Percentiles rank a stretch among this genome's conserved stretches.
Evolutionary conservation across 768 basidiomycete species (phyloP).

Genomic region (Boletus sensibilis): DNA sequence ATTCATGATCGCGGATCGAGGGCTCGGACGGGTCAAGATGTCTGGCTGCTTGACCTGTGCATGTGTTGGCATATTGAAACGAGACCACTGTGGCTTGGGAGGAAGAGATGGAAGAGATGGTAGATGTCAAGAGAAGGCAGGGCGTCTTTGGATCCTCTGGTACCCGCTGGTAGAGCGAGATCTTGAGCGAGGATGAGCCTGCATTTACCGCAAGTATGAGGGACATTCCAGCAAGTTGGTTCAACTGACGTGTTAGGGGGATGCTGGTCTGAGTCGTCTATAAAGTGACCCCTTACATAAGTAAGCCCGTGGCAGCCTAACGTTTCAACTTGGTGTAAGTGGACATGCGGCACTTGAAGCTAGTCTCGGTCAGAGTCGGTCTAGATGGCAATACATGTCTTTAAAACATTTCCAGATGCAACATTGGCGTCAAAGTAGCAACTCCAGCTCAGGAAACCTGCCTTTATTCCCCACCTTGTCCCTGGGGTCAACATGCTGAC

Average conservation of each 20-base stretch:
- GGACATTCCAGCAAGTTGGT: conserved; percentile 13
- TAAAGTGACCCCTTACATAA: background rate
- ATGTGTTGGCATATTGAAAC: conserved; percentile 29
- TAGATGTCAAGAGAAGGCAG: conserved; percentile 49
- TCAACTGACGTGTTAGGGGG: background rate
- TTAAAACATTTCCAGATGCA: background rate
- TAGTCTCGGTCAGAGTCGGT: too few species aligned
- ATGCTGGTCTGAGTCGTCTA: background rate
- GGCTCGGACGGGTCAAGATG: conserved; percentile 29
- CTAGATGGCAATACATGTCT: too few species aligned
- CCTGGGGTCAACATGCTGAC: background rate
- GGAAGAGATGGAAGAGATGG: conserved; percentile 56
- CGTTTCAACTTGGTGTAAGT: too few species aligned
- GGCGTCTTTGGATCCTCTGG: conserved; percentile 33
- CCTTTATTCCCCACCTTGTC: background rate
- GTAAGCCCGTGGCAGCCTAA: background rate
- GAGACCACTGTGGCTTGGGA: conserved; percentile 54
- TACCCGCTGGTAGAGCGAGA: conserved; percentile 56
- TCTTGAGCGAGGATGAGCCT: conserved; percentile 85
- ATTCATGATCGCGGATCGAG: conserved; percentile 53
- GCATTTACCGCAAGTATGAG: conserved; percentile 73
- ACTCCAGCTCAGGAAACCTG: background rate
- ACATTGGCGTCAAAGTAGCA: background rate
- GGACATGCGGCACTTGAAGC: too few species aligned
- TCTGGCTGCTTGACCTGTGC: background rate